Evolutionary conservation across 495 filamentous ascomycete species (phyloP).

Genomic region (Pyrenula massariospora): DNA sequence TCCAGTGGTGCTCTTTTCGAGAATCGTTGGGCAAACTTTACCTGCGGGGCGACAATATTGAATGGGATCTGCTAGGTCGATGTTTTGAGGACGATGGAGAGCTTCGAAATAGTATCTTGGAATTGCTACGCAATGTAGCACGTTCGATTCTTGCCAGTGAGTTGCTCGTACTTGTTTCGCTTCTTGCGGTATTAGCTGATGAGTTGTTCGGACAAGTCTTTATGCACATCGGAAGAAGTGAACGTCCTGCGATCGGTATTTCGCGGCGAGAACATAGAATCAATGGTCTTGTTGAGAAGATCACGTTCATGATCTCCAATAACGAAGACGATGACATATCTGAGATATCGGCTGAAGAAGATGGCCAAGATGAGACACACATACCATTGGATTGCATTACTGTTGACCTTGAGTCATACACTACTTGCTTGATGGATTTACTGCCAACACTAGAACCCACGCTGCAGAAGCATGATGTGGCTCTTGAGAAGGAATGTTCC

Average conservation of each 20-base stretch:
- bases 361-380: background rate
- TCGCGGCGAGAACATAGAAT: background rate
- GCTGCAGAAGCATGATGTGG: background rate
- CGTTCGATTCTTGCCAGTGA: background rate
- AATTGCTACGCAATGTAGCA: slow-evolving; percentile 4
- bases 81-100: slow-evolving; percentile 10
- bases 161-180: background rate
- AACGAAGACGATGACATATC: background rate
- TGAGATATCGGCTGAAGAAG: background rate
- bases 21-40: background rate
- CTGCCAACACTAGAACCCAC: slow-evolving; percentile 4
- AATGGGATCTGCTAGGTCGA: slow-evolving; percentile 7
- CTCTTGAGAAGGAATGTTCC: background rate
- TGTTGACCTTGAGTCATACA: background rate
- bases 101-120: slow-evolving; percentile 2
- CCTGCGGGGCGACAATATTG: slow-evolving; percentile 15
- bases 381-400: background rate
- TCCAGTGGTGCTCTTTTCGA: background rate
- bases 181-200: no score
- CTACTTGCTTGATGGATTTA: slow-evolving; percentile 6
- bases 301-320: background rate
- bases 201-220: background rate
- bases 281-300: background rate
- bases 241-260: background rate
- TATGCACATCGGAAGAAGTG: background rate